Percentiles rank a stretch among this genome's conserved stretches.
These are phyloP conservation scores for Colletotrichum sp. DNA, from an alignment of 2,329 filamentous ascomycete species.

Conservation along the genomic window DNA sequence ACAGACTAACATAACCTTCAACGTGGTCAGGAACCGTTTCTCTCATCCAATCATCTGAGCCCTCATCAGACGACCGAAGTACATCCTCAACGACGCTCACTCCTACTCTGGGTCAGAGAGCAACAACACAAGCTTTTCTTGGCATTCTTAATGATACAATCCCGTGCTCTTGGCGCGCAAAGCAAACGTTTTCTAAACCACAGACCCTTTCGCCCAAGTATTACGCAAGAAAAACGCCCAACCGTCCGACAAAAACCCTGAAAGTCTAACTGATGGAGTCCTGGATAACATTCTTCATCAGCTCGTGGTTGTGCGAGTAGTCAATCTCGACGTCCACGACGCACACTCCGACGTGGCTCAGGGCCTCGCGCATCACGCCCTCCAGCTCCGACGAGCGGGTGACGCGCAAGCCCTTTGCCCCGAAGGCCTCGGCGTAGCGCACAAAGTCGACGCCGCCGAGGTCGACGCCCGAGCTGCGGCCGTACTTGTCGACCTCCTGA, in stretches of 20 bases:
- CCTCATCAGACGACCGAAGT: not conserved
- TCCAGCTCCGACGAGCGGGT: slow-evolving; percentile 42
- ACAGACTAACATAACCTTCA: not conserved
- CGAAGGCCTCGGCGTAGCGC: slow-evolving; percentile 50
- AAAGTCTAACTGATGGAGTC: slow-evolving; percentile 24
- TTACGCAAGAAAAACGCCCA: not conserved
- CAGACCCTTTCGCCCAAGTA: not conserved
- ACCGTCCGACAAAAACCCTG: not conserved
- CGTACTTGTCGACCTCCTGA: slow-evolving; percentile 55
- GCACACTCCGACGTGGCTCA: slow-evolving; percentile 44
- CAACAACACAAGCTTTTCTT: not conserved
- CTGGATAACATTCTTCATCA: slow-evolving; percentile 43
- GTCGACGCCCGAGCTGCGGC: slow-evolving; percentile 45
- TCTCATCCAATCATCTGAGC: not conserved
- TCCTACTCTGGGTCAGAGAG: no score
- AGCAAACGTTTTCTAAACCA: not conserved
- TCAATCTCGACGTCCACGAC: slow-evolving; percentile 53
- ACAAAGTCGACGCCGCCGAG: slow-evolving; percentile 53
- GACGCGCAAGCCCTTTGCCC: slow-evolving; percentile 48
- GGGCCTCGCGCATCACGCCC: slow-evolving; percentile 45
- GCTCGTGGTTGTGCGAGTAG: slow-evolving; percentile 44
- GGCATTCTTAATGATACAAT: not conserved
- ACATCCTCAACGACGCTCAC: not conserved
- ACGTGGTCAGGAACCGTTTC: not conserved
- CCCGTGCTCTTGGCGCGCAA: not conserved